Evolutionary conservation across 768 basidiomycete genomes (phyloP).

Genomic region (Tulasnella sp.): DNA sequence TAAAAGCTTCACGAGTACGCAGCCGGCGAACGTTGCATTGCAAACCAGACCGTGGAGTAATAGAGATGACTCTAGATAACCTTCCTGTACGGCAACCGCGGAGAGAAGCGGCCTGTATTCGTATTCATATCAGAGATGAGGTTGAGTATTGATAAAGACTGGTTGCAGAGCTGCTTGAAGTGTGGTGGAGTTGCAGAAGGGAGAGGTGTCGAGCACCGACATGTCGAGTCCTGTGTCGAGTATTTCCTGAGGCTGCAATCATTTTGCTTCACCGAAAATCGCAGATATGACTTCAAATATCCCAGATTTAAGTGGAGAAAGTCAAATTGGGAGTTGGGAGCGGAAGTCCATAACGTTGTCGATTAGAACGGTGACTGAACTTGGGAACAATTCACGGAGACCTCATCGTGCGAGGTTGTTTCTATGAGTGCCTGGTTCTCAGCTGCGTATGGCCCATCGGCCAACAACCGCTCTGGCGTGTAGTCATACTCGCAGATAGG

Average conservation of each 20-base stretch:
- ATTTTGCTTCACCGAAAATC: too few species aligned
- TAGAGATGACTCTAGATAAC: too few species aligned
- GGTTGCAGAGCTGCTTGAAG: neutral
- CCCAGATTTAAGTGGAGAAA: neutral
- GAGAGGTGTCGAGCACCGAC: neutral
- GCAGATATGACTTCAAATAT: too few species aligned
- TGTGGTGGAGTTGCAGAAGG: neutral
- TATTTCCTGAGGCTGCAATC: too few species aligned
- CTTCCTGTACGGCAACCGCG: too few species aligned
- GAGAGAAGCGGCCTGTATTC: neutral
- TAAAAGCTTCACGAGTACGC: too few species aligned
- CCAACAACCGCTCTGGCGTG: neutral
- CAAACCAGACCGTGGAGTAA: too few species aligned
- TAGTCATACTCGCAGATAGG: neutral
- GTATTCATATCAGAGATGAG: neutral
- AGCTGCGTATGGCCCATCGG: neutral
- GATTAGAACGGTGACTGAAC: neutral
- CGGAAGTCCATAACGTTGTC: neutral
- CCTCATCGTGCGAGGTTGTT: too few species aligned
- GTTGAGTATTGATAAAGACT: neutral
- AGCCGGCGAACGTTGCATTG: too few species aligned
- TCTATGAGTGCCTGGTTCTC: too few species aligned
- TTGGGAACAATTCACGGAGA: too few species aligned
- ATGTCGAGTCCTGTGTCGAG: too few species aligned
- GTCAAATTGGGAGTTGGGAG: neutral